Conservation (phyloP, 1,284 basidiomycete genomes). For the Apiotrichum laibachii region DNA sequence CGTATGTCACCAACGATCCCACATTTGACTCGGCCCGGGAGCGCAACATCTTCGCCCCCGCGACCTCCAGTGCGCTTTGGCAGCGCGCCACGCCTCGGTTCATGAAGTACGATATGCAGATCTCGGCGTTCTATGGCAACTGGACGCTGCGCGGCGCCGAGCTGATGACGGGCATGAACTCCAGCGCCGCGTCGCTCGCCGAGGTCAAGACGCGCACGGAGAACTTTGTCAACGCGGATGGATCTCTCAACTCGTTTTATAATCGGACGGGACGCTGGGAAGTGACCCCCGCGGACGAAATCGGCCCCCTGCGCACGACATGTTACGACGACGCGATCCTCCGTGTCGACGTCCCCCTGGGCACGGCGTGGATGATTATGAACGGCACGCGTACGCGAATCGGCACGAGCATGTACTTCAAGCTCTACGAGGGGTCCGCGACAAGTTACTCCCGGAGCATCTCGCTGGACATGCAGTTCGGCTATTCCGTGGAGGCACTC, state of each 20-base stretch:
- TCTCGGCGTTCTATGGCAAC: neutral
- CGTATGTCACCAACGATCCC: neutral
- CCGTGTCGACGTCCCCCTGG: neutral
- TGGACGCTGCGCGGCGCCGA: neutral
- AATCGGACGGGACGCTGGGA: constrained; percentile 3
- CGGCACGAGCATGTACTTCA: neutral
- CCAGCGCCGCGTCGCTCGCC: neutral
- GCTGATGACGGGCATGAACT: constrained; percentile 3
- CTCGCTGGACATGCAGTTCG: neutral
- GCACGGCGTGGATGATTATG: neutral
- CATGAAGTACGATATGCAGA: neutral
- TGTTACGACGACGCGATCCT: constrained; percentile 3
- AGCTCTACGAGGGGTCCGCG: neutral
- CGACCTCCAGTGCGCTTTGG: neutral
- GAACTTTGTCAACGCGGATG: neutral
- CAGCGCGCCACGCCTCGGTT: constrained; percentile 1
- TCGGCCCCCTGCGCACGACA: neutral
- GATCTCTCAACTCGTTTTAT: neutral
- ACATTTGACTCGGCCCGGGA: neutral
- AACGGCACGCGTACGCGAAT: neutral
- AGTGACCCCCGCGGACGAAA: neutral
- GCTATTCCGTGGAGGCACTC: neutral
- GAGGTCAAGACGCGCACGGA: neutral
- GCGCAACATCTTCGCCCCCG: neutral
- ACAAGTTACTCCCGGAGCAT: neutral